A percentile compares a stretch with the other conserved stretches of the same genome.
These are phyloP conservation scores for Melaleuca alternifolia DNA, from an alignment of 345 rosid genomes.

Conservation along the genomic window DNA sequence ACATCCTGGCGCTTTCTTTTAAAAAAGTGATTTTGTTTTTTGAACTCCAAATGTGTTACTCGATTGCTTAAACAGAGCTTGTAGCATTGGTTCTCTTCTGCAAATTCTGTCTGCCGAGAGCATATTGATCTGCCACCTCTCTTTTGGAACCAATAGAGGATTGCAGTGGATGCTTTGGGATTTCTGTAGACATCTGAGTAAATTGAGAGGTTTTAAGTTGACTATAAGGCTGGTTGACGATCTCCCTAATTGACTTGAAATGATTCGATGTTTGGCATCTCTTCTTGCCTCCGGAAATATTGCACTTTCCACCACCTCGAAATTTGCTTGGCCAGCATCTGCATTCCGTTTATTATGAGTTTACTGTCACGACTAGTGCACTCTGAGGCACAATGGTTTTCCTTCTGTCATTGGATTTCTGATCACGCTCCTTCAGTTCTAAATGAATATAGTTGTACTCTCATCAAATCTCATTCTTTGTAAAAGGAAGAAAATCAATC, in stretches of 20 bases:
- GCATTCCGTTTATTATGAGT: not conserved
- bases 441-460: not conserved
- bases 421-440: not conserved
- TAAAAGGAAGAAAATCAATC: not conserved
- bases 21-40: not conserved
- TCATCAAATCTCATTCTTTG: not conserved
- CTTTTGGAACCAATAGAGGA: not conserved
- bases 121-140: not conserved
- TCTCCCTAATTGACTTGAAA: not conserved
- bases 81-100: not conserved
- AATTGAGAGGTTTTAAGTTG: not conserved
- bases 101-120: not conserved
- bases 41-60: not conserved
- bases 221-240: not conserved
- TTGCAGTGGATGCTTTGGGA: not conserved
- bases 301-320: not conserved
- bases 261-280: not conserved
- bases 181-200: not conserved
- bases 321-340: not conserved
- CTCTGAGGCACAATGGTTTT: not conserved
- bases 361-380: not conserved
- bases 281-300: not conserved
- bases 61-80: not conserved
- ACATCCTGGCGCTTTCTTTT: not conserved
- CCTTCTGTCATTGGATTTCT: not conserved